Percentiles rank a stretch among this genome's conserved stretches.
Evolutionary conservation across 495 filamentous ascomycete species (phyloP).

Genomic region (Talaromyces ruber): DNA sequence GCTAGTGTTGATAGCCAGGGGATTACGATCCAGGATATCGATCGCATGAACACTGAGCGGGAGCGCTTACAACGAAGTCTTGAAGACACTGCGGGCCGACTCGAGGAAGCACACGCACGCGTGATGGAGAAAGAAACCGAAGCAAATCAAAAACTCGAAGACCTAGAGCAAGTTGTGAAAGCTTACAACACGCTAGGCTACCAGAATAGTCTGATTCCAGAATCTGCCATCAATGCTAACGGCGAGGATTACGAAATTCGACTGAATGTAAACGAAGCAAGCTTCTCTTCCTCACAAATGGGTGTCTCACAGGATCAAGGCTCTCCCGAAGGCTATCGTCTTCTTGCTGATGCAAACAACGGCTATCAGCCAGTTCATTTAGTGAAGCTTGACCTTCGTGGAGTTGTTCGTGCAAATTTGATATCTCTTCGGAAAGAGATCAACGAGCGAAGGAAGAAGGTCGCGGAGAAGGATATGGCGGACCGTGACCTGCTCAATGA

Average conservation of each 20-base stretch:
- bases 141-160: conserved; percentile 74
- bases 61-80: conserved; percentile 83
- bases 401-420: conserved; percentile 70
- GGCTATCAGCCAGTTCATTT: conserved; percentile 87
- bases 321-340: conserved; percentile 47
- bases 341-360: conserved; percentile 69
- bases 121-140: conserved; percentile 78
- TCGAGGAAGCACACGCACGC: conserved; percentile 75
- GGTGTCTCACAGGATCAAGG: conserved; percentile 44
- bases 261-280: conserved; percentile 65
- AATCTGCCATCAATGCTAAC: conserved; percentile 75
- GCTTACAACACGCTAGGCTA: conserved; percentile 90
- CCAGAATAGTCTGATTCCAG: conserved; percentile 81
- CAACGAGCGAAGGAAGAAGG: conserved; percentile 70
- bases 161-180: conserved; percentile 77
- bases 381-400: conserved; percentile 76
- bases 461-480: conserved; percentile 81
- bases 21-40: conserved; percentile 93
- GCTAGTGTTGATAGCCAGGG: conserved; percentile 82
- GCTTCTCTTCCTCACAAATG: conserved; percentile 68
- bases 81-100: conserved; percentile 58
- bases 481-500: conserved; percentile 85
- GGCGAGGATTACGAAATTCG: conserved; percentile 75
- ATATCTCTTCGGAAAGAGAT: conserved; percentile 75
- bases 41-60: conserved; percentile 93